A percentile compares a stretch with the other conserved stretches of the same genome.
phyloP scores from a whole-genome alignment of 2,329 filamentous ascomycete species.

The Sporothrix humicola region DNA sequence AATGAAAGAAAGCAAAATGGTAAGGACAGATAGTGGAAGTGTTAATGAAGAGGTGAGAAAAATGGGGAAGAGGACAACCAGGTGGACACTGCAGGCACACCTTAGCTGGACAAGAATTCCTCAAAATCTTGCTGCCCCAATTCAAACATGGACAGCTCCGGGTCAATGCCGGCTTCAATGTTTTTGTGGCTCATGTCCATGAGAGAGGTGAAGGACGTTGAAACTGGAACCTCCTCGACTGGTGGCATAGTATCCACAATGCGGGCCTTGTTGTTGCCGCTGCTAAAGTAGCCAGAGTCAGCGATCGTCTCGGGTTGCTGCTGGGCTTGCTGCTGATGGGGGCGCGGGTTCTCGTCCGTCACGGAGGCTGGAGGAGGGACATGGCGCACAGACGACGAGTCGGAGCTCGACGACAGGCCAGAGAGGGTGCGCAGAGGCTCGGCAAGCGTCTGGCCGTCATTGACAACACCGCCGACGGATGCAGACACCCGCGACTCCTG shows the following conservation, averaged over 20 bases:
- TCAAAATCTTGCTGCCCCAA: neutral
- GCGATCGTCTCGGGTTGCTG: neutral
- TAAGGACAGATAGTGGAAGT: constrained; percentile 6
- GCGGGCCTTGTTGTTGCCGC: neutral
- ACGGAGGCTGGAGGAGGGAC: constrained; percentile 36
- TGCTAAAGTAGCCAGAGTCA: neutral
- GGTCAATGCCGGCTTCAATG: constrained; percentile 16
- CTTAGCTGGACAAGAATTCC: neutral
- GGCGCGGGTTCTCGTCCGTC: constrained; percentile 11
- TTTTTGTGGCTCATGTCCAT: neutral
- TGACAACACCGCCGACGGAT: neutral
- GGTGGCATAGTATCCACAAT: neutral
- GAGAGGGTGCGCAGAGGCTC: constrained; percentile 31
- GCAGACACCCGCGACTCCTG: constrained; percentile 3
- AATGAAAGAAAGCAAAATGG: neutral
- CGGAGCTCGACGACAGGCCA: constrained; percentile 38
- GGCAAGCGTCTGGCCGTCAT: neutral
- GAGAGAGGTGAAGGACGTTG: neutral
- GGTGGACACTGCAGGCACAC: neutral
- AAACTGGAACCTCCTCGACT: neutral
- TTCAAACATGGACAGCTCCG: constrained; percentile 28
- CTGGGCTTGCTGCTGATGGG: neutral
- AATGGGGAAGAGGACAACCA: neutral
- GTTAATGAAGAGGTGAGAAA: neutral
- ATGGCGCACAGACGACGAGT: constrained; percentile 41